Base-by-base conservation (phyloP, 179 eudicot genomes). In the Vitellaria paradoxa region DNA sequence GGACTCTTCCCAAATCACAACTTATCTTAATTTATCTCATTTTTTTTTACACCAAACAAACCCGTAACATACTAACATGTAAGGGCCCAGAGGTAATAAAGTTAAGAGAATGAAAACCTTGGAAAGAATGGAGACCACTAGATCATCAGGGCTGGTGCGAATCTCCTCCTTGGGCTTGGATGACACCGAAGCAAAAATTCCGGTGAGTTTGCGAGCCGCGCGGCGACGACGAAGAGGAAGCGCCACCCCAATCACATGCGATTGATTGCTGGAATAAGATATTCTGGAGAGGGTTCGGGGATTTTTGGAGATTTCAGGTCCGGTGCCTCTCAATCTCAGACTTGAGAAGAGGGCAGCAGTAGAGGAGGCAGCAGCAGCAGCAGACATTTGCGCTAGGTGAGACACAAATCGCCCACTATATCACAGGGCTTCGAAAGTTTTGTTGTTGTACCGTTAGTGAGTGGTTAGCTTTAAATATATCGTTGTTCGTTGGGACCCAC, bases 71-170 rank as follows among this genome's bases (percentile, higher is more conserved):
- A n/a, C n/a, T n/a, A n/a, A n/a, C 21, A 20, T 9, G 40, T 1
- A 26, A 26, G 1, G 37, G 68, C 4, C 37, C 37, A 30, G 37
- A 23, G 3, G 24, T 63, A 24, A 24, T 63, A 45, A 46, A 23
- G 23, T 14, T 18, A 30, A 30, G 50, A 26, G 23, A 70, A 52
- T 9, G 8, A 18, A 47, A 21, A 89, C 95, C 95, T 87, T 89
- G 45, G 90, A 86, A 47, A 91, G 81, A 81, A 91, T 86, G 7
- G 92, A 85, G 23, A 84, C 79, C 0, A 85, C 91, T 7, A 91
- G 88, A 59, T 87, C 82, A 67, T 66, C 82, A 60, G 89, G 86
- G 61, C 72, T 42, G 67, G 59, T 60, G 50, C 76, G 52, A 21
- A 23, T 60, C 77, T 79, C 77, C 64, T 70, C 69, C 75, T 61